Base-by-base conservation (phyloP, 2,329 filamentous ascomycete genomes). In the Fusarium sp. region DNA sequence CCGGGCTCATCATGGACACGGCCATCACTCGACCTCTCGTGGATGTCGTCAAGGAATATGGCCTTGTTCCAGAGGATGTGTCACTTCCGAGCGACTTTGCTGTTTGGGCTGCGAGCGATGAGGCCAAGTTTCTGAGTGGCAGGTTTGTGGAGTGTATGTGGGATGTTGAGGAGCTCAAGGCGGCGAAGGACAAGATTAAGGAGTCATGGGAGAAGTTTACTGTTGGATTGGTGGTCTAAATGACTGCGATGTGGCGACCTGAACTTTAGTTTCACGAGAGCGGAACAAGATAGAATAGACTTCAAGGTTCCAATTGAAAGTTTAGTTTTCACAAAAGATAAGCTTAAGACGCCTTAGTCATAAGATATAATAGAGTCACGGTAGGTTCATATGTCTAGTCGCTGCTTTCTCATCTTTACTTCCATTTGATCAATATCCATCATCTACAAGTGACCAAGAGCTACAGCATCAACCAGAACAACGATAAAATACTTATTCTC, bases 91-190 rank as follows among this genome's bases (percentile, higher is more conserved):
- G 78, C 1, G 77, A 83, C 63, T 87, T 87, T 72, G 66, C 78
- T 7, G 80, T 87, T 11, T 87, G 86, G 86, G 76, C 84, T 32
- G 80, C 83, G 1, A 84, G 81, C 32, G 72, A 82, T 2, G 85
- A 88, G 69, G 85, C 87, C 0, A 75, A 70, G 11, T 88, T 88
- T 68, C 73, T 89, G 32, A 84, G 82, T 45, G 81, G 83, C 7
- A 85, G 84, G 52, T 84, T 85, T 28, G 74, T 88, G 1, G 88
- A 85, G 83, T 81, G 83, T 17, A 85, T 85, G 28, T 89, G 86
- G 87, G 87, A 89, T 75, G 82, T 88, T 1, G 81, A 85, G 44
- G 86, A 88, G 71, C 80, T 89, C 39, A 84, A 84, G 75, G 78
- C 79, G 2, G 76, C 77, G 42, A 81, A 80, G 9, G 77, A 79